Evolutionary conservation across 805 yeast genomes (phyloP).

Genomic region (Komagataella pseudopastoris): DNA sequence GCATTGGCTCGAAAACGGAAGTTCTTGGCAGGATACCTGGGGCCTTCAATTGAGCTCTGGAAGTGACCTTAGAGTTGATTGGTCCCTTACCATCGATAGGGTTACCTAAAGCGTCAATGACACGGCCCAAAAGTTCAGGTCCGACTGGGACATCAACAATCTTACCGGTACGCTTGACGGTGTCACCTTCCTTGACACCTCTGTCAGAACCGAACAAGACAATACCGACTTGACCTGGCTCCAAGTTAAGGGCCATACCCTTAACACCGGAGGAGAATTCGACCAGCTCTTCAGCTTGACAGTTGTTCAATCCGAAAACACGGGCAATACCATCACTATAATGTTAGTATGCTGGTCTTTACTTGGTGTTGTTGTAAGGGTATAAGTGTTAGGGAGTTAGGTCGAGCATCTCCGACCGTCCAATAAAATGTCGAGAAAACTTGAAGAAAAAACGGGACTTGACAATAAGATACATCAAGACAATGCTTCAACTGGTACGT

Average conservation of each 20-base stretch:
- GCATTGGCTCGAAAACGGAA: conserved; percentile 98
- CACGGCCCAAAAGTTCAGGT: conserved; percentile 97
- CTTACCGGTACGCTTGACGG: conserved; percentile 98
- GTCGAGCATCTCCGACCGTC: not conserved
- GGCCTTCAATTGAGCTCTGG: conserved; percentile 98
- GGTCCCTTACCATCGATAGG: conserved; percentile 99
- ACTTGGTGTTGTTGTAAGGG: not conserved
- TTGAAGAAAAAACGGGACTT: not conserved
- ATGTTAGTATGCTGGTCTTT: conserved; percentile 19
- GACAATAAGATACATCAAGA: not conserved
- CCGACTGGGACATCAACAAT: conserved; percentile 99
- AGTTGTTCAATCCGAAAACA: conserved; percentile 98
- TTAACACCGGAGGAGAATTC: conserved; percentile 99
- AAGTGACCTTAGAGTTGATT: conserved; percentile 65
- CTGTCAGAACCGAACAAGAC: conserved; percentile 99
- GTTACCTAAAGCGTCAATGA: conserved; percentile 97
- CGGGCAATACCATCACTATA: conserved; percentile 99
- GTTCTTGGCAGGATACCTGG: conserved; percentile 99
- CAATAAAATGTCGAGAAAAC: not conserved
- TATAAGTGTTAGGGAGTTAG: not conserved
- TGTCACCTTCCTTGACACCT: conserved; percentile 97
- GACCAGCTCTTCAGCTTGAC: conserved; percentile 99
- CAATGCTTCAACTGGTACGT: not conserved
- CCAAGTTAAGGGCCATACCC: conserved; percentile 99
- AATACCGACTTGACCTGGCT: conserved; percentile 99